Conservation (phyloP, 2,329 filamentous ascomycete species). For the Anthostomella pinea region DNA sequence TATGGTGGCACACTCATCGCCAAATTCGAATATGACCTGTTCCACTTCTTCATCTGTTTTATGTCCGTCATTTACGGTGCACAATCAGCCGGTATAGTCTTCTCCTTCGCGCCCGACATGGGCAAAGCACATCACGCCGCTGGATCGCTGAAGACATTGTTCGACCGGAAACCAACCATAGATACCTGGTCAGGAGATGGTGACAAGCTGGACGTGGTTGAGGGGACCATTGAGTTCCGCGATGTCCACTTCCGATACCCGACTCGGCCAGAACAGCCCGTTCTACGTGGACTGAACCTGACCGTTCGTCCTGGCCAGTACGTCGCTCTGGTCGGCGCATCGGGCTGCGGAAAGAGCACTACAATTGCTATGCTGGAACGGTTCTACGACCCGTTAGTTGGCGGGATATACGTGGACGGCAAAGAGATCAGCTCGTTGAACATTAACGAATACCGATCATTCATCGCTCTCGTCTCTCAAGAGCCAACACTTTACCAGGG, state of each 20-base stretch:
- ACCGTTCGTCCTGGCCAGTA: constrained; percentile 75
- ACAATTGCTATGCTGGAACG: constrained; percentile 89
- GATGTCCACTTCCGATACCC: constrained; percentile 95
- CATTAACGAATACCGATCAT: constrained; percentile 79
- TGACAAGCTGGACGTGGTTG: constrained; percentile 56
- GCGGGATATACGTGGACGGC: constrained; percentile 78
- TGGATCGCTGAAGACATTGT: constrained; percentile 73
- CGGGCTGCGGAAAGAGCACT: constrained; percentile 90
- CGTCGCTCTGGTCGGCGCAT: constrained; percentile 87
- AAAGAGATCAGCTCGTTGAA: constrained; percentile 79
- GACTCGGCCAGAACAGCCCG: constrained; percentile 85
- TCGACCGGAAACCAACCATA: constrained; percentile 78
- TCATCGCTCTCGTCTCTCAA: constrained; percentile 85
- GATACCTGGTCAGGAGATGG: constrained; percentile 78
- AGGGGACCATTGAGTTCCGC: constrained; percentile 83
- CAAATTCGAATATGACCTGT: constrained; percentile 67
- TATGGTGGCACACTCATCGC: constrained; percentile 79
- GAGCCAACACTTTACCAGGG: constrained; percentile 95
- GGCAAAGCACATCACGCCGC: constrained; percentile 87
- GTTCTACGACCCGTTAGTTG: constrained; percentile 86
- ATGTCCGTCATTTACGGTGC: constrained; percentile 85
- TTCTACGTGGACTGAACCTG: constrained; percentile 80
- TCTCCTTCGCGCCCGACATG: constrained; percentile 89
- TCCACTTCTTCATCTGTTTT: constrained; percentile 93
- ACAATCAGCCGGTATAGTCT: constrained; percentile 86